These are phyloP conservation scores for Wickerhamiella musiphila DNA, from an alignment of 805 yeast genomes.

Conservation along the genomic window DNA sequence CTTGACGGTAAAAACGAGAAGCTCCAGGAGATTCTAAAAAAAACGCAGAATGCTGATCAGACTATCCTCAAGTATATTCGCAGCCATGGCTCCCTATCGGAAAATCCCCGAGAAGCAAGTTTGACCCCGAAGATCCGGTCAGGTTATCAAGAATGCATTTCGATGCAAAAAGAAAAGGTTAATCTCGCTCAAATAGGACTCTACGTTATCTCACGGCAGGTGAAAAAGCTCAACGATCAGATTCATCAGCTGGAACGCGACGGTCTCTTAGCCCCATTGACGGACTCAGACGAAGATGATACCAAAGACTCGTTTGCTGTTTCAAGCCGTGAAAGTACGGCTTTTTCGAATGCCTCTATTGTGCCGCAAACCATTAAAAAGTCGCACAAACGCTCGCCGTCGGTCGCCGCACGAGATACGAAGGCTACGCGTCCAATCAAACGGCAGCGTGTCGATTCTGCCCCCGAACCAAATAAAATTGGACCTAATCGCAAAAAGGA, in stretches of 20 bases:
- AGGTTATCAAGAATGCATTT: slow-evolving; percentile 41
- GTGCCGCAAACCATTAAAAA: slow-evolving; percentile 4
- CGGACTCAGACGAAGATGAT: slow-evolving; percentile 9
- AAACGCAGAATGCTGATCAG: slow-evolving; percentile 54
- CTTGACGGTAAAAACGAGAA: slow-evolving; percentile 50
- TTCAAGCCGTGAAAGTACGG: too few species aligned
- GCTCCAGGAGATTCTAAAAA: slow-evolving; percentile 46
- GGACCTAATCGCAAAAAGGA: slow-evolving; percentile 28
- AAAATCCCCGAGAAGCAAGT: slow-evolving; percentile 65
- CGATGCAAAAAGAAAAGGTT: slow-evolving; percentile 61
- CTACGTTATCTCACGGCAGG: slow-evolving; percentile 57
- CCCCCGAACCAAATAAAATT: slow-evolving; percentile 1
- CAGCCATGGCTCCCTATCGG: slow-evolving; percentile 64
- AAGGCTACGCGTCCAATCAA: slow-evolving; percentile 1
- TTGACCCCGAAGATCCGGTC: slow-evolving; percentile 48
- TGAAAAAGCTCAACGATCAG: slow-evolving; percentile 55
- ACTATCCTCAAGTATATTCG: slow-evolving; percentile 68
- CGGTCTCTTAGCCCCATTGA: slow-evolving; percentile 45
- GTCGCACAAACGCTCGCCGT: slow-evolving; percentile 1
- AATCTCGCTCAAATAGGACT: slow-evolving; percentile 70
- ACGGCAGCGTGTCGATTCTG: slow-evolving; percentile 1
- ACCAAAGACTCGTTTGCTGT: slow-evolving; percentile 4
- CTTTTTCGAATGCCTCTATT: too few species aligned
- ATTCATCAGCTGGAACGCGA: slow-evolving; percentile 60
- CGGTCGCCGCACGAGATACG: slow-evolving; percentile 1